Percentiles rank a stretch among this genome's conserved stretches.
These are phyloP conservation scores for Nakataea oryzae DNA, from an alignment of 2,329 filamentous ascomycete species.

Conservation along the genomic window DNA sequence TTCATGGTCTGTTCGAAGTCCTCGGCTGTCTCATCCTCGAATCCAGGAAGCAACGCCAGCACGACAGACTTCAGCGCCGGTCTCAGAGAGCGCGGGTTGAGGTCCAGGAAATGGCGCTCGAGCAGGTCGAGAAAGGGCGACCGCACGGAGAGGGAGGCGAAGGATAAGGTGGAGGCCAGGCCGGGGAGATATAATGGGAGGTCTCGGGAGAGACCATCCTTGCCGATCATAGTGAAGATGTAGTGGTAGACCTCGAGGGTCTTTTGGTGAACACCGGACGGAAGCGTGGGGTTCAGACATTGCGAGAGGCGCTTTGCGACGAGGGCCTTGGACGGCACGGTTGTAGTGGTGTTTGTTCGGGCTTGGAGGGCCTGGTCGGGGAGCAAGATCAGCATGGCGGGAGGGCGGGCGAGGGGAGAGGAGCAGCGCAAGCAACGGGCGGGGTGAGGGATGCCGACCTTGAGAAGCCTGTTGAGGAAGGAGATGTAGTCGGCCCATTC, in stretches of 20 bases:
- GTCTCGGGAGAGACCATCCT: constrained; percentile 69
- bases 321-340: constrained; percentile 70
- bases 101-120: constrained; percentile 65
- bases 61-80: constrained; percentile 87
- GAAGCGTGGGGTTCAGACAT: constrained; percentile 85
- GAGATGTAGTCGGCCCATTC: constrained; percentile 99
- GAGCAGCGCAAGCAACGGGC: neutral
- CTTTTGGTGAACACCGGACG: constrained; percentile 96
- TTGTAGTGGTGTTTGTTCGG: constrained; percentile 58
- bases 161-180: constrained; percentile 79
- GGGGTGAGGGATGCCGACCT: constrained; percentile 47
- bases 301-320: constrained; percentile 89
- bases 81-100: constrained; percentile 62
- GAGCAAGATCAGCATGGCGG: constrained; percentile 13
- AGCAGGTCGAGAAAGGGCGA: constrained; percentile 76
- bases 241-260: constrained; percentile 87
- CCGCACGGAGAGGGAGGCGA: constrained; percentile 85
- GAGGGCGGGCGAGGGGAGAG: neutral
- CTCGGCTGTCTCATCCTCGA: constrained; percentile 94
- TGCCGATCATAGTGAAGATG: constrained; percentile 78
- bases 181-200: constrained; percentile 84
- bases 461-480: constrained; percentile 81
- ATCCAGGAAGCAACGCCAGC: constrained; percentile 75
- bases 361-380: constrained; percentile 70
- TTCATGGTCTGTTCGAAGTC: constrained; percentile 85